Conservation (phyloP, 768 basidiomycete genomes). For the Collybiopsis confluens region DNA sequence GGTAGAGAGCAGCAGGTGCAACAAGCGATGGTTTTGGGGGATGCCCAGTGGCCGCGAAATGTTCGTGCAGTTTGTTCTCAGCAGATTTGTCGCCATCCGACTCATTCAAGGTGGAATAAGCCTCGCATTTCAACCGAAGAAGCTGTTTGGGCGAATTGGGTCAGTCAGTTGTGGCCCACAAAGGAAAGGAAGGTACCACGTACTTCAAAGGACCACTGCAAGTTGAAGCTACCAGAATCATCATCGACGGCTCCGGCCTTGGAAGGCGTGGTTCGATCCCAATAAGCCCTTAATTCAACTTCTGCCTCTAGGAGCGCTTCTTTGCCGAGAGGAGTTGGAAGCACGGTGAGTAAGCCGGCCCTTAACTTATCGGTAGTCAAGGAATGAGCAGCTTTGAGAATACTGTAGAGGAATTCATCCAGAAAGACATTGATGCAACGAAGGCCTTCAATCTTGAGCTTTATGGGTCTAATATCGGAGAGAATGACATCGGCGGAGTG, state of each 20-base stretch:
- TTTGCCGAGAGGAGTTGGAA: constrained; percentile 83
- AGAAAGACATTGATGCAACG: constrained; percentile 73
- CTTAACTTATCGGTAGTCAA: constrained; percentile 73
- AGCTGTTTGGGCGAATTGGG: constrained; percentile 38
- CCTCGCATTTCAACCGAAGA: constrained; percentile 81
- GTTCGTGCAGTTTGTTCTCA: constrained; percentile 59
- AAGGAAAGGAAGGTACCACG: constrained; percentile 18
- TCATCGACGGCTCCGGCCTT: constrained; percentile 37
- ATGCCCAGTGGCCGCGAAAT: constrained; percentile 47
- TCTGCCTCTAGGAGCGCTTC: constrained; percentile 92
- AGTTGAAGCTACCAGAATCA: constrained; percentile 55
- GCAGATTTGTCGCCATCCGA: constrained; percentile 69
- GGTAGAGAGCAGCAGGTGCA: constrained; percentile 81
- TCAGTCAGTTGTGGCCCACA: constrained; percentile 1
- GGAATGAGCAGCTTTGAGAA: constrained; percentile 63
- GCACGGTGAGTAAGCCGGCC: constrained; percentile 61
- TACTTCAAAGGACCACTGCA: constrained; percentile 78
- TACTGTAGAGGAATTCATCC: constrained; percentile 78
- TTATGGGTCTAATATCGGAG: constrained; percentile 89
- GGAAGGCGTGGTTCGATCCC: constrained; percentile 59
- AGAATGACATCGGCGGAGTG: constrained; percentile 89
- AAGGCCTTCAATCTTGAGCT: constrained; percentile 76
- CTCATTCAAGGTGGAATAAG: constrained; percentile 82
- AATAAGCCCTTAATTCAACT: constrained; percentile 85
- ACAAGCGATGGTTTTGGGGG: constrained; percentile 55